Evolutionary conservation across 495 filamentous ascomycete genomes (phyloP), one percentile per base, ranked within the genome.

Genomic region (Aspergillus panamensis): DNA sequence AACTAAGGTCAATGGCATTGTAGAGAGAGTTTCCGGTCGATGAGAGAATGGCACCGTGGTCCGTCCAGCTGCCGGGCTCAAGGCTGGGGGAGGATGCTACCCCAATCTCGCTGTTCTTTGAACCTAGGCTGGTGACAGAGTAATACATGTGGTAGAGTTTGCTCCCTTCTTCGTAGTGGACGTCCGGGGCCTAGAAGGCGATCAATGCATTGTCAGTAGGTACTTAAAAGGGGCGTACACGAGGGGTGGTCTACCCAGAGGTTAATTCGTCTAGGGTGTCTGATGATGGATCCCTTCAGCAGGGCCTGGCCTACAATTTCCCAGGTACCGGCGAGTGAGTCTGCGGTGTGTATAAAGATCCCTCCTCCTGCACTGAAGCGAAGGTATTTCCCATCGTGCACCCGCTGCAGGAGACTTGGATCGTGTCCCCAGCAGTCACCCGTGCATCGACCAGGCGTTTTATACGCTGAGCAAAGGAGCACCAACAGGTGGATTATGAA

Each of bases 371-470:
- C 44, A 8, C 51, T 21, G 29, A 60, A 60, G 31, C 57, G 57
- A 20, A 60, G 55, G 43, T 54, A 60, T 14, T 9, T 35, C 16
- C 51, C 49, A 14, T 60, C 57, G 7, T 40, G 31, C 30, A 17
- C 37, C 33, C 57, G 57, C 9, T 40, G 51, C 35, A 25, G 19
- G 20, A 60, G 16, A 12, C 47, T 48, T 25, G 57, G 57, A 25
- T 60, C 57, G 17, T 54, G 51, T 10, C 32, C 37, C 51, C 51
- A 55, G 51, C 57, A 60, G 44, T 37, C 35, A 10, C 57, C 57
- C 9, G 51, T 33, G 32, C 57, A 60, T 19, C 43, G n/a, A 7
- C 45, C 51, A 5, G 57, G 57, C n/a, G 40, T n/a, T n/a, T n/a
- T n/a, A n/a, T n/a, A n/a, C n/a, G n/a, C n/a, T n/a, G n/a, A n/a